Percentiles rank a stretch among this genome's conserved stretches.
These are phyloP conservation scores for Fomitopsis serialis DNA, from an alignment of 768 basidiomycete genomes.

Conservation along the genomic window DNA sequence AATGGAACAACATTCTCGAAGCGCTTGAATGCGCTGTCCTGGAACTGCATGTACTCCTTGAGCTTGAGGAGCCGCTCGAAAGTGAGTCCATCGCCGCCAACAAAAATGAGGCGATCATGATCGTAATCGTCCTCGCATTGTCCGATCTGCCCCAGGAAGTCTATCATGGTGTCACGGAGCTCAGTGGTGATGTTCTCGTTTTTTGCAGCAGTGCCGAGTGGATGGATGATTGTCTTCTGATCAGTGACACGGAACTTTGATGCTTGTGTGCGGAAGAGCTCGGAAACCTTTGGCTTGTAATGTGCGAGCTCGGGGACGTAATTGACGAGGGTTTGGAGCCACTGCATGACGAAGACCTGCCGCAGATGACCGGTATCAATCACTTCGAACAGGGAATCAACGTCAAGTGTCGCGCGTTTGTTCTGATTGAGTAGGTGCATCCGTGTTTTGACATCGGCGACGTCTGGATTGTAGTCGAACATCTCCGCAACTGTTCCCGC, in stretches of 20 bases:
- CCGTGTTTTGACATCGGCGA: constrained; percentile 20
- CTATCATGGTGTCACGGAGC: constrained; percentile 26
- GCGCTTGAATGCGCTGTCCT: neutral
- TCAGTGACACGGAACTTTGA: constrained; percentile 13
- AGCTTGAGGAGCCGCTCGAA: constrained; percentile 23
- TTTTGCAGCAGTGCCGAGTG: too few species aligned
- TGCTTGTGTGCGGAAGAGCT: constrained; percentile 19
- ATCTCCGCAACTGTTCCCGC: constrained; percentile 21
- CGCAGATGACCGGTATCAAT: constrained; percentile 23
- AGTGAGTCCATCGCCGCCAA: constrained; percentile 31
- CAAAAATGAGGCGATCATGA: constrained; percentile 14
- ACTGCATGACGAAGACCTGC: constrained; percentile 23
- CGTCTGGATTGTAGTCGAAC: constrained; percentile 10
- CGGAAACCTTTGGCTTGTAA: constrained; percentile 15
- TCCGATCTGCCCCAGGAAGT: constrained; percentile 30
- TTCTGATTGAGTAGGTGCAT: constrained; percentile 1
- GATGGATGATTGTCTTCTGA: constrained; percentile 22
- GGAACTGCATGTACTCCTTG: constrained; percentile 8
- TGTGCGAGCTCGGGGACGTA: constrained; percentile 17
- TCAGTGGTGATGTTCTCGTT: too few species aligned
- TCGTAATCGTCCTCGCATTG: constrained; percentile 18
- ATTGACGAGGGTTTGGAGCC: constrained; percentile 19
- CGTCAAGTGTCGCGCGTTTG: constrained; percentile 13
- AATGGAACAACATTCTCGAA: neutral
- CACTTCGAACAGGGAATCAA: constrained; percentile 17